Percentiles rank a stretch among this genome's conserved stretches.
Evolutionary conservation across 2,329 filamentous ascomycete genomes (phyloP).

Genomic region (Knoxdaviesia proteae): DNA sequence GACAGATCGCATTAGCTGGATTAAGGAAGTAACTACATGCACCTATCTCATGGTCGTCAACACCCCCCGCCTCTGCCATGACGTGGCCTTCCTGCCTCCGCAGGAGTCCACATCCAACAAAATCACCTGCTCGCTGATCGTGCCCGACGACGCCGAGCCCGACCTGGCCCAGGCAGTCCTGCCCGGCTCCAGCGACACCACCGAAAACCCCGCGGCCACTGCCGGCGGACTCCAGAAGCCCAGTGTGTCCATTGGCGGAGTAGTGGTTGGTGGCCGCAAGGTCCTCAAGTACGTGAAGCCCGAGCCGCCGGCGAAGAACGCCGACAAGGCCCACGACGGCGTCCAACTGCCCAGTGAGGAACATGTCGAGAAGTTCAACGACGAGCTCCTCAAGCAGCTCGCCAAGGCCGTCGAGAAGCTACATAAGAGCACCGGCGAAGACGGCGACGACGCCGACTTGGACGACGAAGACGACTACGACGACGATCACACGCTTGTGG

Average conservation of each 20-base stretch:
- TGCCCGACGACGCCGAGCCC: conserved; percentile 20
- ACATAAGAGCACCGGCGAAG: conserved; percentile 25
- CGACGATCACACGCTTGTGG: too few relatives aligned
- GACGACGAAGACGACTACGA: conserved; percentile 31
- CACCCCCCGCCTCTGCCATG: conserved; percentile 70
- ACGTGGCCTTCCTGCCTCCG: conserved; percentile 69
- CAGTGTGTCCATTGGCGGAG: conserved; percentile 24
- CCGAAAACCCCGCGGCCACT: conserved; percentile 8
- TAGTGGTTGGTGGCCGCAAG: conserved; percentile 29
- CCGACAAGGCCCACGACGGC: not conserved
- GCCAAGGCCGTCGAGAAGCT: conserved; percentile 7
- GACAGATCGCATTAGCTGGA: conserved; percentile 65
- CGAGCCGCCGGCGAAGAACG: conserved; percentile 9
- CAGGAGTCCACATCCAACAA: conserved; percentile 55
- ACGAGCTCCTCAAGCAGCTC: too few relatives aligned
- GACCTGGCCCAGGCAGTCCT: conserved; percentile 1
- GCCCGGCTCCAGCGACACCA: not conserved
- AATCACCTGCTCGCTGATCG: conserved; percentile 56
- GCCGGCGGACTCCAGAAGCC: not conserved
- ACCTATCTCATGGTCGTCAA: conserved; percentile 86
- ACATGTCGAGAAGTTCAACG: too few relatives aligned
- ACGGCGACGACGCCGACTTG: conserved; percentile 38
- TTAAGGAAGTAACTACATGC: conserved; percentile 83
- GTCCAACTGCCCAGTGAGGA: too few relatives aligned
- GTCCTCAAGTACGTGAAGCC: conserved; percentile 24